These are phyloP conservation scores for Clitopilus passeckerianus DNA, from an alignment of 768 basidiomycete species.

Conservation along the genomic window DNA sequence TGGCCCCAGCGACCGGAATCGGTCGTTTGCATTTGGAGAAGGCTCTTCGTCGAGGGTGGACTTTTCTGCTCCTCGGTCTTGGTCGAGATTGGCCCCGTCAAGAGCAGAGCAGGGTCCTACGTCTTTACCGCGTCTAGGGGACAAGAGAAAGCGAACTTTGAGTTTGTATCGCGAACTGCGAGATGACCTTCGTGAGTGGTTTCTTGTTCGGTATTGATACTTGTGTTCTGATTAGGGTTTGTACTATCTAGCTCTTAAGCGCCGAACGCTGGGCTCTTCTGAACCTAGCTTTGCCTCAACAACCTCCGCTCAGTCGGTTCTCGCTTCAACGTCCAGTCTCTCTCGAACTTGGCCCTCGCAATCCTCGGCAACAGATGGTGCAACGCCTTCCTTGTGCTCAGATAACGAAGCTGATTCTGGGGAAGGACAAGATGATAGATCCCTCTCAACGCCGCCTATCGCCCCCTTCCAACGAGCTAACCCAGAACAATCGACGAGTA, in stretches of 20 bases:
- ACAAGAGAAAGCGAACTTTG: slow-evolving; percentile 31
- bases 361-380: slow-evolving; percentile 23
- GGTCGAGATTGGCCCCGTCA: neutral
- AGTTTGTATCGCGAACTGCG: slow-evolving; percentile 19
- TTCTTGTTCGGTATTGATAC: slow-evolving; percentile 1
- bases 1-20: neutral
- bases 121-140: slow-evolving; percentile 13
- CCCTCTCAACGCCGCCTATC: slow-evolving; percentile 48
- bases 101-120: neutral
- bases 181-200: slow-evolving; percentile 27
- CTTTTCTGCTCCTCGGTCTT: neutral
- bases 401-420: slow-evolving; percentile 55
- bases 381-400: slow-evolving; percentile 72
- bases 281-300: slow-evolving; percentile 20
- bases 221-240: neutral
- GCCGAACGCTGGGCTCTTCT: slow-evolving; percentile 26
- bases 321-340: slow-evolving; percentile 6
- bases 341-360: slow-evolving; percentile 15
- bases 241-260: slow-evolving; percentile 27
- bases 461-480: slow-evolving; percentile 3
- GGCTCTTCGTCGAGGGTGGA: neutral
- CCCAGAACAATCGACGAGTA: neutral
- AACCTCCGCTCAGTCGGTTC: slow-evolving; percentile 7
- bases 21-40: neutral
- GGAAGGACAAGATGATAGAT: slow-evolving; percentile 45